These are phyloP conservation scores for Collybia sordida DNA, from an alignment of 768 basidiomycete species.

Conservation along the genomic window DNA sequence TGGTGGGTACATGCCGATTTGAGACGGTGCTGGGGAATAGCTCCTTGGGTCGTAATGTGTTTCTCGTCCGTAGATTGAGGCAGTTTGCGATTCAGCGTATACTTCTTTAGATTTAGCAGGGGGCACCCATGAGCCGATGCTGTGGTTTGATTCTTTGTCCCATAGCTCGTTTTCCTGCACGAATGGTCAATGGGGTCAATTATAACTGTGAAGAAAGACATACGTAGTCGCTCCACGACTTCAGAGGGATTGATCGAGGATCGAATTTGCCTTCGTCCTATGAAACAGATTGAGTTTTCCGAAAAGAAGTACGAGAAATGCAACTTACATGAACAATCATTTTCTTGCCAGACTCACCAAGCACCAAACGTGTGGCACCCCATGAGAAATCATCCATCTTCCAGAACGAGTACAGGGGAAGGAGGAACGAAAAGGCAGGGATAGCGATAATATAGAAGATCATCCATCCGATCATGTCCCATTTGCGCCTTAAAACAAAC, in stretches of 20 bases:
- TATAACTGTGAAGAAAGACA: conserved; percentile 15
- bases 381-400: conserved; percentile 97
- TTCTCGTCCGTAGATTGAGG: conserved; percentile 84
- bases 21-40: conserved; percentile 76
- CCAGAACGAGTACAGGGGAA: conserved; percentile 97
- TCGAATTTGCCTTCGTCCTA: conserved; percentile 99
- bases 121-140: conserved; percentile 90
- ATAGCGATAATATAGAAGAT: conserved; percentile 94
- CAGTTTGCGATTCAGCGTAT: conserved; percentile 75
- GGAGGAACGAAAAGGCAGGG: conserved; percentile 89
- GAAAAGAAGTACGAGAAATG: neutral
- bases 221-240: conserved; percentile 96
- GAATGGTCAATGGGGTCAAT: too few species aligned
- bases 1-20: conserved; percentile 57
- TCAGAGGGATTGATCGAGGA: conserved; percentile 88
- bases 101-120: conserved; percentile 70
- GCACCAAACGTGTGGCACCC: conserved; percentile 89
- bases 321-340: conserved; percentile 84
- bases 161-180: conserved; percentile 89
- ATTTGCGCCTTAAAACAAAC: conserved; percentile 89
- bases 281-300: conserved; percentile 5
- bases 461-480: conserved; percentile 99
- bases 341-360: conserved; percentile 96
- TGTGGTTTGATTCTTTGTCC: conserved; percentile 97
- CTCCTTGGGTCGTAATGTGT: conserved; percentile 79